phyloP scores from a whole-genome alignment of 2,329 filamentous ascomycete genomes.

The Aspergillus aculeatinus region DNA sequence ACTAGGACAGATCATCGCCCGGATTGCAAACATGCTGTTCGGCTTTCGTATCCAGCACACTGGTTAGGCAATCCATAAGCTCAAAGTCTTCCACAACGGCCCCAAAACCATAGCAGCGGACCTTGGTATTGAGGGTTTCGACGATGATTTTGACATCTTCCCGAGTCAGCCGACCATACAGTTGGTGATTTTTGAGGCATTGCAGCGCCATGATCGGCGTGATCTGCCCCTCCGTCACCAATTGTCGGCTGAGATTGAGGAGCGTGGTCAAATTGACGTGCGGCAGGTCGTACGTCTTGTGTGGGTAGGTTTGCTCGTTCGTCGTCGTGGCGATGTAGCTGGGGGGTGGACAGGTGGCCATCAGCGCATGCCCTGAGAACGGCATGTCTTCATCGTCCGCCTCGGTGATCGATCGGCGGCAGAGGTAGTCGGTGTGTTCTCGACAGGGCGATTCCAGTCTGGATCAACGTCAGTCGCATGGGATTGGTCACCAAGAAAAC shows the following conservation, averaged over 20 bases:
- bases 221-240: constrained; percentile 78
- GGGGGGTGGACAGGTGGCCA: constrained; percentile 84
- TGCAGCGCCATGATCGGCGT: constrained; percentile 96
- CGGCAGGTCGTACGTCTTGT: constrained; percentile 76
- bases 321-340: constrained; percentile 58
- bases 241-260: constrained; percentile 76
- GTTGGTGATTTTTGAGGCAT: constrained; percentile 70
- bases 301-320: constrained; percentile 55
- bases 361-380: constrained; percentile 83
- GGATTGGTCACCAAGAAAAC: neutral
- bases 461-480: constrained; percentile 13
- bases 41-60: constrained; percentile 55
- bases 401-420: constrained; percentile 67
- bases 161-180: constrained; percentile 63
- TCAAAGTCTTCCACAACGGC: constrained; percentile 69
- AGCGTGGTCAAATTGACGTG: constrained; percentile 76
- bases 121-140: constrained; percentile 72
- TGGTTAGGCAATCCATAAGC: constrained; percentile 70
- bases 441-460: constrained; percentile 57
- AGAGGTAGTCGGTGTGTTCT: constrained; percentile 72
- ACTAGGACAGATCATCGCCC: constrained; percentile 36
- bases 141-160: constrained; percentile 72
- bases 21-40: constrained; percentile 27
- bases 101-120: constrained; percentile 85
- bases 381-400: constrained; percentile 60